Evolutionary conservation across 495 filamentous ascomycete species (phyloP), one percentile per base, ranked within the genome.

Genomic region (Penicillium roqueforti): DNA sequence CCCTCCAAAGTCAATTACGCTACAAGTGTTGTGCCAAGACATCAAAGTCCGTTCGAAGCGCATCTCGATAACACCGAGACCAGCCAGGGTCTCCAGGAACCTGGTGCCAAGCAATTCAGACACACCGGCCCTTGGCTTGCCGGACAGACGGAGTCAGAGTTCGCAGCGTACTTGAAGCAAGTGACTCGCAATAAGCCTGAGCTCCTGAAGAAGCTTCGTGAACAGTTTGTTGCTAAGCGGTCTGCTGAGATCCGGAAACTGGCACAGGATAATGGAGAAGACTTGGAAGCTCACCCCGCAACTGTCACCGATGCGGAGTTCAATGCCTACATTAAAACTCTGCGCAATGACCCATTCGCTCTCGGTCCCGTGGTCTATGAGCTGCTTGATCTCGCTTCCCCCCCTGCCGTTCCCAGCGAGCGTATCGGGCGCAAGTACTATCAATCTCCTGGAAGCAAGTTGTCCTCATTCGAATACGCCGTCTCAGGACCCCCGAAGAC

Each of bases 61-160:
- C 55, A 68, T 19, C 37, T 68, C 45, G 78, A 83, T 47, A 80
- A 77, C 56, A 80, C 77, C 11, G 57, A 78, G 14, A 67, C 57
- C 28, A 73, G 68, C 55, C 50, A 65, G 44, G 58, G 64, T 26
- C 52, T 68, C 10, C 49, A 56, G 25, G 64, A 68, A 37, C 55
- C 63, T 26, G 68, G 58, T 14, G 66, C 63, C 23, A 71, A 70
- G 58, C 67, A 72, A 57, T 75, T 69, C 53, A 62, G 71, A 61
- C 74, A 76, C 46, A 58, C 69, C 32, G 92, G 93, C 0, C 93
- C 93, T 8, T 96, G 86, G 84, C 77, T 97, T 26, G 83, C 84
- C 11, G 86, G 86, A 14, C 83, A 89, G 79, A 81, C 78, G 4
- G 78, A 86, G 31, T 82, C 83, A 8, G 83, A 89, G 26, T 96